These are phyloP conservation scores for Porphyrellus cyaneotinctus DNA, from an alignment of 768 basidiomycete species.

Conservation along the genomic window DNA sequence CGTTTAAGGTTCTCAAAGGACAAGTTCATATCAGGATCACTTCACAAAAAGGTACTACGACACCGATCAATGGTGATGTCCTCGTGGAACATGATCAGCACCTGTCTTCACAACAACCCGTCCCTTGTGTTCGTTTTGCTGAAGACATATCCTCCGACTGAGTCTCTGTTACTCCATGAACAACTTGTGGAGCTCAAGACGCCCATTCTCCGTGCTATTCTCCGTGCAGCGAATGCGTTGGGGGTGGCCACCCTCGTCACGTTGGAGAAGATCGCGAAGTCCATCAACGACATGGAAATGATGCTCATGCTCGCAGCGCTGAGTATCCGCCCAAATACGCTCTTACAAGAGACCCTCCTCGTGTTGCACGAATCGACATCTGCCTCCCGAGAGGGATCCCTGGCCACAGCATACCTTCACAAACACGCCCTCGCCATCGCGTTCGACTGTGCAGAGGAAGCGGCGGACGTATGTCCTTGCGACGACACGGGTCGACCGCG, in stretches of 20 bases:
- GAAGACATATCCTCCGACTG: conserved; percentile 44
- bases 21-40: conserved; percentile 61
- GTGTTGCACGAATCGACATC: conserved; percentile 51
- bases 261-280: conserved; percentile 48
- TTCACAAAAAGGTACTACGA: conserved; percentile 47
- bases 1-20: conserved; percentile 57
- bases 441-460: conserved; percentile 65
- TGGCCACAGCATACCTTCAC: conserved; percentile 42
- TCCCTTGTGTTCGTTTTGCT: conserved; percentile 52
- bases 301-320: conserved; percentile 48
- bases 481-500: conserved; percentile 55
- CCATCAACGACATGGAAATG: conserved; percentile 40
- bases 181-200: conserved; percentile 23
- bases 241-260: conserved; percentile 56
- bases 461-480: conserved; percentile 62
- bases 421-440: conserved; percentile 54
- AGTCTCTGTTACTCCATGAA: conserved; percentile 33
- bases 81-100: conserved; percentile 38
- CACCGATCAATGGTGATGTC: conserved; percentile 57
- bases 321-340: conserved; percentile 47
- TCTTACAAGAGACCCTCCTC: conserved; percentile 58
- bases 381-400: conserved; percentile 17
- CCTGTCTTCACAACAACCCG: conserved; percentile 50
- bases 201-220: conserved; percentile 43
- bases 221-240: conserved; percentile 52